Conservation (phyloP, 2,329 filamentous ascomycete species). For the Didymella lethalis region DNA sequence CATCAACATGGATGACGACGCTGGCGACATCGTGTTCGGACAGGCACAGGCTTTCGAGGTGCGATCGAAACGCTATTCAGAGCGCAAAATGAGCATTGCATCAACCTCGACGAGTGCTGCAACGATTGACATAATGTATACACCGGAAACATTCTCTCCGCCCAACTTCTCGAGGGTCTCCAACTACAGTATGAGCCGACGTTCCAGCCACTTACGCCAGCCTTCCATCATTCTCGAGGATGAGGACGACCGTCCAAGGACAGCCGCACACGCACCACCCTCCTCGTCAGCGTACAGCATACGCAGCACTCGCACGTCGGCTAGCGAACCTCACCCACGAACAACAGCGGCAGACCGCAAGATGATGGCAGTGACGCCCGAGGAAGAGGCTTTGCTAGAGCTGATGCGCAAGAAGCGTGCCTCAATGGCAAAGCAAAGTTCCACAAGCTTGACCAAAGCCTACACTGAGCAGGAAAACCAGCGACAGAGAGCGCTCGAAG, state of each 20-base stretch:
- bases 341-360: conserved; percentile 43
- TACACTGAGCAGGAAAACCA: conserved; percentile 45
- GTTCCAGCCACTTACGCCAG: conserved; percentile 46
- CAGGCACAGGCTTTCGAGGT: conserved; percentile 50
- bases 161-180: conserved; percentile 30
- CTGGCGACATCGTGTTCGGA: conserved; percentile 48
- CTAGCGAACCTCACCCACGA: conserved; percentile 45
- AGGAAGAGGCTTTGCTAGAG: conserved; percentile 59
- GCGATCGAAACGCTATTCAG: conserved; percentile 38
- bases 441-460: conserved; percentile 34
- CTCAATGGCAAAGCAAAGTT: conserved; percentile 53
- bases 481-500: conserved; percentile 30
- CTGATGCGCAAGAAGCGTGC: conserved; percentile 60
- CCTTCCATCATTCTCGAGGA: conserved; percentile 51
- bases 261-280: conserved; percentile 32
- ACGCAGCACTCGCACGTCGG: conserved; percentile 43
- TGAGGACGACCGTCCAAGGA: conserved; percentile 40
- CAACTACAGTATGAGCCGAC: conserved; percentile 34
- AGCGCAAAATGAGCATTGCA: conserved; percentile 44
- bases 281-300: conserved; percentile 40
- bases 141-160: conserved; percentile 40
- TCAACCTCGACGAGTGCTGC: conserved; percentile 48
- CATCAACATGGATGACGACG: conserved; percentile 45
- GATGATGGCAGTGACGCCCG: conserved; percentile 58
- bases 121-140: conserved; percentile 52